These are phyloP conservation scores for Candida frijolesensis DNA, from an alignment of 1,139 yeast species.

Conservation along the genomic window DNA sequence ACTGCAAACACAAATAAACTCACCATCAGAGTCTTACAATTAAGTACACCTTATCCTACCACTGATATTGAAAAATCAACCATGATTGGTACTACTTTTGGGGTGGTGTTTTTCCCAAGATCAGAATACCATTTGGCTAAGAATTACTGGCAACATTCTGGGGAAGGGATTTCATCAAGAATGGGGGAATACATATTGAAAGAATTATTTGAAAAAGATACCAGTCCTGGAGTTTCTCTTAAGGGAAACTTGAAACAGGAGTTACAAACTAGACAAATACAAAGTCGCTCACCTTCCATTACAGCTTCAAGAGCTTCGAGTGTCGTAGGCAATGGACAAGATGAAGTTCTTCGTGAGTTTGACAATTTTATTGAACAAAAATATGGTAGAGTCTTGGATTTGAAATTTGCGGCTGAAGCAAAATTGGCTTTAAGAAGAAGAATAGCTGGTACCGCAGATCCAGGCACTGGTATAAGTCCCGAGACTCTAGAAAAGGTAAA, in stretches of 20 bases:
- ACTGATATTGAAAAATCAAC: constrained; percentile 59
- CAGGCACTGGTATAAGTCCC: constrained; percentile 33
- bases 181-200: constrained; percentile 80
- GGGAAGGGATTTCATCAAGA: constrained; percentile 91
- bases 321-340: constrained; percentile 22
- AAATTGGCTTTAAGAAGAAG: constrained; percentile 72
- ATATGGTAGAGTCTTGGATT: constrained; percentile 84
- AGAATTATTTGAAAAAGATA: constrained; percentile 49
- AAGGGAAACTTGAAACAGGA: constrained; percentile 33
- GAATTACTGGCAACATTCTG: constrained; percentile 94
- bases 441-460: constrained; percentile 68
- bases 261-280: constrained; percentile 41
- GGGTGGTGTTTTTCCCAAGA: constrained; percentile 74
- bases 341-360: constrained; percentile 53
- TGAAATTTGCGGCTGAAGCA: constrained; percentile 74
- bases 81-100: constrained; percentile 65
- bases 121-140: constrained; percentile 64
- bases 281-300: constrained; percentile 36
- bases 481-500: constrained; percentile 34
- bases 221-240: constrained; percentile 3
- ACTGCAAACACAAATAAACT: constrained; percentile 26
- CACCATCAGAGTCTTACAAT: constrained; percentile 69
- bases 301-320: constrained; percentile 24
- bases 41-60: constrained; percentile 71
- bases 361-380: constrained; percentile 81